Evolutionary conservation across 2,329 filamentous ascomycete species (phyloP).

Genomic region (Rhytidhysteron rufulum): DNA sequence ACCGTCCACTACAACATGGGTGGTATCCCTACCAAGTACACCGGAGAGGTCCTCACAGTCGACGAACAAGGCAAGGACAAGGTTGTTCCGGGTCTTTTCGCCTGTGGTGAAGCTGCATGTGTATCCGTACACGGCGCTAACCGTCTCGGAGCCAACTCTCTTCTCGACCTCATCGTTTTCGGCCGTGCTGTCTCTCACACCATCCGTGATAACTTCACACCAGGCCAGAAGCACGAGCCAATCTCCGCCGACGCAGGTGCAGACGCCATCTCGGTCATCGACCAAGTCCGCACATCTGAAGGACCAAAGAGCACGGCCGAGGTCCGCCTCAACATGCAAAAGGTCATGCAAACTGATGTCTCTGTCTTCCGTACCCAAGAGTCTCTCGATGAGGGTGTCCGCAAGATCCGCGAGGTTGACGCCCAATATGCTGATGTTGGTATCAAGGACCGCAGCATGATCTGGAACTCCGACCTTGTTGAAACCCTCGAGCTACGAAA

Average conservation of each 20-base stretch:
- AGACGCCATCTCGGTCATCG: constrained; percentile 79
- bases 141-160: constrained; percentile 95
- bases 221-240: constrained; percentile 74
- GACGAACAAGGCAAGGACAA: constrained; percentile 85
- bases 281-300: constrained; percentile 77
- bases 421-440: constrained; percentile 74
- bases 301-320: constrained; percentile 86
- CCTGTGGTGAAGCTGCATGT: constrained; percentile 94
- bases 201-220: constrained; percentile 89
- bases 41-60: constrained; percentile 88
- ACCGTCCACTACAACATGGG: constrained; percentile 99
- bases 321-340: constrained; percentile 90
- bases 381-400: constrained; percentile 87
- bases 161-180: constrained; percentile 95
- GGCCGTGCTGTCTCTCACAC: constrained; percentile 96
- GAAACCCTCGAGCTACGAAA: constrained; percentile 96
- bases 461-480: constrained; percentile 97
- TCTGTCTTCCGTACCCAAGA: constrained; percentile 95
- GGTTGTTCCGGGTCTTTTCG: constrained; percentile 91
- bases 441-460: constrained; percentile 99
- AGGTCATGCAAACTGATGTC: constrained; percentile 96
- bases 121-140: constrained; percentile 98
- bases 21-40: constrained; percentile 96
- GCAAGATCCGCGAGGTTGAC: constrained; percentile 83
- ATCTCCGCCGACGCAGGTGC: constrained; percentile 82